Base-by-base conservation (phyloP, 495 filamentous ascomycete species). In the Amphirosellinia nigrospora region DNA sequence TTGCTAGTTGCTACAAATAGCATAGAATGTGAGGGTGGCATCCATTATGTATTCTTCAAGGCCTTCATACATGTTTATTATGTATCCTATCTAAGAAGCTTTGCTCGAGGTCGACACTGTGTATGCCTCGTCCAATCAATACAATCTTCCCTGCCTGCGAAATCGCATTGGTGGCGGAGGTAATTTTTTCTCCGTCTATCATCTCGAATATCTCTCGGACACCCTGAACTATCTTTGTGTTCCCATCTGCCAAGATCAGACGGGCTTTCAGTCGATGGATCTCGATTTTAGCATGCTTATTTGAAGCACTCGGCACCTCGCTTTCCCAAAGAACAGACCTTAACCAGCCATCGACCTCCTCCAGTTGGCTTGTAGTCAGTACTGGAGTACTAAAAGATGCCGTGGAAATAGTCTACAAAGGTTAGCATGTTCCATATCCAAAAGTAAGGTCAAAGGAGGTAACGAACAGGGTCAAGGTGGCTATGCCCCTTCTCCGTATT, bases 151-250 rank as follows among this genome's bases (percentile, higher is more conserved):
- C 91, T 55, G 79, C 74, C 16, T 66, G 71, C 16, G 67, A 71
- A n/a, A 63, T 30, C 15, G 26, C 60, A 26, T 52, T 48, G 6
- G 63, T 66, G 55, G 69, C 71, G 23, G 63, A 68, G 39, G 74
- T 71, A 23, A 61, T 70, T 36, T 74, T 77, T 3, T 84, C 82
- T 26, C 83, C 82, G 67, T 97, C 93, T 39, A 93, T 84, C 21
- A 98, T 92, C 75, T 98, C 96, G 76, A 98, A 99, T 9, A 97
- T 84, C 66, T 98, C 95, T 39, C 95, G 84, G 4, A 99, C 96
- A 21, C 94, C 96, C 77, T 99, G 96, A 6, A 98, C 86, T 71
- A 98, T 88, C 75, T 90, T 91, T 38, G 85, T 84, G 3, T 79
- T 79, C 0, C 93, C 93, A 70, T 91, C 85, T 0, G 82, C 72